These are phyloP conservation scores for Eleusine coracana DNA, from an alignment of 176 grass and related monocot genomes.

Conservation along the genomic window DNA sequence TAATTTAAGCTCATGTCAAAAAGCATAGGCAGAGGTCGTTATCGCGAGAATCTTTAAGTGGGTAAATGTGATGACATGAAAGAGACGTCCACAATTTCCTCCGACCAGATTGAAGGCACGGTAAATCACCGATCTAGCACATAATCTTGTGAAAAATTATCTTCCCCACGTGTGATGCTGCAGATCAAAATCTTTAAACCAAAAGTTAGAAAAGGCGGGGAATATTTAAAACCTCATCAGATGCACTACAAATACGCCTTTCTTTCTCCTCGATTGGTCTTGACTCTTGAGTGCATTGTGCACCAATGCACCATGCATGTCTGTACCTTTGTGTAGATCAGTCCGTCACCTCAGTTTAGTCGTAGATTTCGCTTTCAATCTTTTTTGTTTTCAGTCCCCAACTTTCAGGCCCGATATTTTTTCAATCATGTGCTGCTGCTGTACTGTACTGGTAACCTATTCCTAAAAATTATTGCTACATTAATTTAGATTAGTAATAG, in stretches of 20 bases:
- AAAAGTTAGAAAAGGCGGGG: background rate
- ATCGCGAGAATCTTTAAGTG: background rate
- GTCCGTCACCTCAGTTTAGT: background rate
- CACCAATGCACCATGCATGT: background rate
- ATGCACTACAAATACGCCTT: background rate
- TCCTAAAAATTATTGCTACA: background rate
- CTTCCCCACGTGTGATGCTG: background rate
- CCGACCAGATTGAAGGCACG: background rate
- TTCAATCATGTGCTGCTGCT: no score
- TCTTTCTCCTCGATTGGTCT: slow-evolving; percentile 28
- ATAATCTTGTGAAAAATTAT: background rate
- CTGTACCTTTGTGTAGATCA: background rate
- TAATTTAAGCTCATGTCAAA: background rate
- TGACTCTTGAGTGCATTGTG: background rate
- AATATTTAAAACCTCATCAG: slow-evolving; percentile 1
- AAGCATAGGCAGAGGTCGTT: background rate
- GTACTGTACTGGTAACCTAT: background rate
- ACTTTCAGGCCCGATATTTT: no score
- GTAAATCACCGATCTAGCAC: background rate
- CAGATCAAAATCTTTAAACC: slow-evolving; percentile 4
- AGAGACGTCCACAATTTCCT: slow-evolving; percentile 30
- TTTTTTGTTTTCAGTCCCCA: background rate
- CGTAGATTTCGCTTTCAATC: background rate
- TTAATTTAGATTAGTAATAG: no score
- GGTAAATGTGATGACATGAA: slow-evolving; percentile 5